phyloP scores from a whole-genome alignment of 1,284 basidiomycete species.

The Ganoderma multipileum region DNA sequence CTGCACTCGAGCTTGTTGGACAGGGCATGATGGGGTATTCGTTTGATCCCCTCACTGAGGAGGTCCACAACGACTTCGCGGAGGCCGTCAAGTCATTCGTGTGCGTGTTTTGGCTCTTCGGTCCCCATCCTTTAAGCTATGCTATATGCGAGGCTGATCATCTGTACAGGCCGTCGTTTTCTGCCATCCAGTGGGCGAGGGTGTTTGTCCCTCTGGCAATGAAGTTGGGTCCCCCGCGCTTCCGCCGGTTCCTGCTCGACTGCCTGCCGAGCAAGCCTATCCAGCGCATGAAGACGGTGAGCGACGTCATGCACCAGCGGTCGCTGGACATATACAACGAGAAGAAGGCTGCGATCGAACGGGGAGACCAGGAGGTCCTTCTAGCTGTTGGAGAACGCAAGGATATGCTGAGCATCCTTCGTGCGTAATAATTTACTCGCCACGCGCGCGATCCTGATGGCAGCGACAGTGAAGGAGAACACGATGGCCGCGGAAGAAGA shows the following conservation, averaged over 20 bases:
- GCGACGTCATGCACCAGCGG: conserved; percentile 25
- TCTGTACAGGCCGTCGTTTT: not conserved
- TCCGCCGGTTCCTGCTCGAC: conserved; percentile 28
- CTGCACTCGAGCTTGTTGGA: conserved; percentile 45
- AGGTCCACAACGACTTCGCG: conserved; percentile 32
- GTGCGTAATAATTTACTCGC: conserved; percentile 22
- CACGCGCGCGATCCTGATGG: not conserved
- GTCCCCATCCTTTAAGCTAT: not conserved
- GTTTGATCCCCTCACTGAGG: conserved; percentile 39
- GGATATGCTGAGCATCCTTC: conserved; percentile 39
- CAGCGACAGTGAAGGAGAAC: conserved; percentile 31
- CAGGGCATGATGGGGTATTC: conserved; percentile 45
- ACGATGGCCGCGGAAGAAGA: conserved; percentile 30
- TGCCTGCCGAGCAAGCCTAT: conserved; percentile 27
- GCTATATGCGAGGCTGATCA: not conserved
- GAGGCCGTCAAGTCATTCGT: conserved; percentile 39
- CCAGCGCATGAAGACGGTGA: conserved; percentile 21
- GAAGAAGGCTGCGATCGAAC: conserved; percentile 32
- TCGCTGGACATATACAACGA: conserved; percentile 26
- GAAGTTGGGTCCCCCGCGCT: conserved; percentile 21
- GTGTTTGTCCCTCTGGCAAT: conserved; percentile 17
- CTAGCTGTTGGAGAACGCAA: conserved; percentile 37
- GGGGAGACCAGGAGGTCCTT: conserved; percentile 33
- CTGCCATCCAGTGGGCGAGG: not conserved
- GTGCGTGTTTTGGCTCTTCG: conserved; percentile 25